Evolutionary conservation across 192 early-diverging fungal species (phyloP).

Genomic region (Coemansia sp.): DNA sequence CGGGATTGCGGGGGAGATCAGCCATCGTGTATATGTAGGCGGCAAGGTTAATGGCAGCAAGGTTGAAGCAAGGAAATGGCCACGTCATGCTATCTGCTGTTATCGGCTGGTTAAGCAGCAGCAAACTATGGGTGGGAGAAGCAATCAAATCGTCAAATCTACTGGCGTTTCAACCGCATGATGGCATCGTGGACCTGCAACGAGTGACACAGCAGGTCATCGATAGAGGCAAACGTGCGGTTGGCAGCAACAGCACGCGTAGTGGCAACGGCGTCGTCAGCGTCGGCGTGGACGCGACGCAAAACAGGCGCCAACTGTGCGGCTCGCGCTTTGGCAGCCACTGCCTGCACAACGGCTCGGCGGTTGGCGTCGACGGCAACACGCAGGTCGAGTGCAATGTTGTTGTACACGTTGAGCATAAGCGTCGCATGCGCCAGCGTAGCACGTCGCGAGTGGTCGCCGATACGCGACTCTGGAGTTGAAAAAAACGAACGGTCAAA

Average conservation of each 20-base stretch:
- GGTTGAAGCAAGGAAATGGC: too few relatives aligned
- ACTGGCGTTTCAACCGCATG: background rate
- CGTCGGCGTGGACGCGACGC: conserved; percentile 37
- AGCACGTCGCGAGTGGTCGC: conserved; percentile 36
- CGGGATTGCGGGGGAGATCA: background rate
- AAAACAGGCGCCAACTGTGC: conserved; percentile 32
- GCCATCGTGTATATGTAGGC: background rate
- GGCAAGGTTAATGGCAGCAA: background rate
- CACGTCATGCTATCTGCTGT: too few relatives aligned
- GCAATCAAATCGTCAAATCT: background rate
- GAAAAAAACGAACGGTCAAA: conserved; percentile 54
- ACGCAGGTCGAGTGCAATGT: conserved; percentile 47
- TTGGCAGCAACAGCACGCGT: conserved; percentile 20
- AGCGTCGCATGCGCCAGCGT: conserved; percentile 50
- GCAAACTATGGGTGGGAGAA: background rate
- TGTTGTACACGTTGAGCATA: conserved; percentile 54
- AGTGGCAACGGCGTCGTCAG: conserved; percentile 35
- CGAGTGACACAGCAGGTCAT: conserved; percentile 47
- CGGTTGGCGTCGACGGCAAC: conserved; percentile 35
- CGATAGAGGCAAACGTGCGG: conserved; percentile 35
- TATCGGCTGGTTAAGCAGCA: too few relatives aligned
- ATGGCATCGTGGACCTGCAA: conserved; percentile 48
- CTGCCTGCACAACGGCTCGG: conserved; percentile 42
- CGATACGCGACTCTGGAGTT: conserved; percentile 46
- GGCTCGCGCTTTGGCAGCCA: conserved; percentile 27